These are phyloP conservation scores for Ceratocystis eucalypticola DNA, from an alignment of 2,329 filamentous ascomycete genomes.

Conservation along the genomic window DNA sequence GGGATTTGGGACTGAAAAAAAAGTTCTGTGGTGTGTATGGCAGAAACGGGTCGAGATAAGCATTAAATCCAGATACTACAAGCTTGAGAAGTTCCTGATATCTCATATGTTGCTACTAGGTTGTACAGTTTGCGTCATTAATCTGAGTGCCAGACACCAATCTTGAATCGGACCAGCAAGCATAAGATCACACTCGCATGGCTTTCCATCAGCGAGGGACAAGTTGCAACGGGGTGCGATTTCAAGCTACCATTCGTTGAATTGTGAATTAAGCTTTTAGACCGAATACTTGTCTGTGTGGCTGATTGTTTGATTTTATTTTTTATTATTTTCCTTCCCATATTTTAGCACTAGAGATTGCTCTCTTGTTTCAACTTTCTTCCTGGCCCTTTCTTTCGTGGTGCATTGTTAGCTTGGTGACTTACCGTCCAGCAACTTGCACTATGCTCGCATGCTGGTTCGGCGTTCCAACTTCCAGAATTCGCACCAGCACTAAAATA, in stretches of 20 bases:
- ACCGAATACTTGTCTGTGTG: not conserved
- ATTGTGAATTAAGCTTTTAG: not conserved
- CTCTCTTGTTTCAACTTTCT: not conserved
- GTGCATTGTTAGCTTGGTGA: not conserved
- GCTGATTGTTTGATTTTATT: not conserved
- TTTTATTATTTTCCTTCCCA: not conserved
- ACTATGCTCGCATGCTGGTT: not conserved
- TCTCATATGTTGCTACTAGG: not conserved
- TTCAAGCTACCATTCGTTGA: conserved; percentile 5
- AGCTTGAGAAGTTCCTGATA: not conserved
- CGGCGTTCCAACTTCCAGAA: not conserved
- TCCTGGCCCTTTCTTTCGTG: not conserved
- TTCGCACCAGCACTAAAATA: conserved; percentile 2
- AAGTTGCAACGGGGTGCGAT: not conserved
- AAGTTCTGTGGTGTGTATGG: not conserved
- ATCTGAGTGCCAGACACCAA: not conserved
- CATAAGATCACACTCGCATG: not conserved
- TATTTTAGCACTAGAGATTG: not conserved
- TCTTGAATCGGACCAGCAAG: not conserved
- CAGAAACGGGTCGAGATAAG: not conserved
- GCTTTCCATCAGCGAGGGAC: not conserved
- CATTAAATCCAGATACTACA: not conserved
- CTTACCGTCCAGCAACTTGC: not conserved
- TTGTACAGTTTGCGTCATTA: not conserved
- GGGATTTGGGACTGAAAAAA: not conserved